Base-by-base conservation (phyloP, 768 basidiomycete species). In the Tubosaeta sp. region DNA sequence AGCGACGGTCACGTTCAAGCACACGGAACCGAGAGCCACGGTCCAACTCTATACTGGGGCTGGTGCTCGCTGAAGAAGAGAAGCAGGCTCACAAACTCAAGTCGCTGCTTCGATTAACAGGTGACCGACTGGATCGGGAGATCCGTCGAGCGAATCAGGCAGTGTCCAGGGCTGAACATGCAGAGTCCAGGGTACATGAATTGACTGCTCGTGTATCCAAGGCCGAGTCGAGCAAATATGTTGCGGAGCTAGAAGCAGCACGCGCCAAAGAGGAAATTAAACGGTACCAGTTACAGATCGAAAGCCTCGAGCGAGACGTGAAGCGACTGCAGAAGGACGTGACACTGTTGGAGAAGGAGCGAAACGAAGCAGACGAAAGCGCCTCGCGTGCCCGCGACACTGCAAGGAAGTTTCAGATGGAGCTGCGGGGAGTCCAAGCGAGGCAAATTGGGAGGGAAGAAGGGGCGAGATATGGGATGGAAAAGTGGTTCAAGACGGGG, bases 71-170 rank as follows among this genome's bases (percentile, higher is more conserved):
- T 55, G 62, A 83, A 52, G 81, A 83, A 63, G 81, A 84, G 62
- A 74, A 76, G 48, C 79, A 82, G 57, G 71, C 73, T n/a, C 72
- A 73, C 49, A 74, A 76, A 49, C 72, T 83, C 53, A 83, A 82
- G 61, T 70, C 73, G 25, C 59, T 80, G 22, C 73, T 85, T 21
- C 72, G 75, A 46, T 67, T 65, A 41, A 75, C 82, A 5, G 74
- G 74, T 18, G 79, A 81, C 46, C 73, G 75, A 43, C 70, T 87
- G 34, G 79, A 84, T 59, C 68, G 74, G 42, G 83, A 84, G 69
- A 77, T 74, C 47, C 74, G 75, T 24, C 70, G 79, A 42, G 80
- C 76, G n/a, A 77, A 78, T 40, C 72, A 76, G 32, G 77, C 78
- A 0, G 74, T 73, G 31, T 55, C 69, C 35, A 76, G 81, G 36